Conservation (phyloP, 805 yeast species). For the Zygoascus bituminiphila region DNA sequence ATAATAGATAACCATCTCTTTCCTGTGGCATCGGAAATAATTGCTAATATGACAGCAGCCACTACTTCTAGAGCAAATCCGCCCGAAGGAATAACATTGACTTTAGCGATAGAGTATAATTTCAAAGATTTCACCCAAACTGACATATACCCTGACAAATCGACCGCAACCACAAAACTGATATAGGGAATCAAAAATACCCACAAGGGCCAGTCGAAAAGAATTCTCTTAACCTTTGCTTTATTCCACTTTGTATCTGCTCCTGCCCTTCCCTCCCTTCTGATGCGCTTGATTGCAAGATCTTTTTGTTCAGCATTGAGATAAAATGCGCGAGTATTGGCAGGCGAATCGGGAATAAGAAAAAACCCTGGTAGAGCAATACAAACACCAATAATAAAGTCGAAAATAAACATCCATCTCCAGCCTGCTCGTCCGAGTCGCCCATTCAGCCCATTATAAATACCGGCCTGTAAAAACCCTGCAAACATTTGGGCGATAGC, state of each 20-base stretch:
- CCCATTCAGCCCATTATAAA: constrained; percentile 39
- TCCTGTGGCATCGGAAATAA: not conserved
- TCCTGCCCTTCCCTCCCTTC: not conserved
- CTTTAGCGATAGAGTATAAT: constrained; percentile 9
- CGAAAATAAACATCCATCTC: constrained; percentile 56
- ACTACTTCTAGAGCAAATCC: constrained; percentile 8
- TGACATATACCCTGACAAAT: constrained; percentile 18
- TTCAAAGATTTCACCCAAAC: constrained; percentile 52
- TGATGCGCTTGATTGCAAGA: constrained; percentile 16
- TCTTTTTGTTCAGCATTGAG: constrained; percentile 23
- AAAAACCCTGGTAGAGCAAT: constrained; percentile 34
- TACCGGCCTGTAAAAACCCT: constrained; percentile 46
- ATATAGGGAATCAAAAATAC: not conserved
- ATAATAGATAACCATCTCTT: constrained; percentile 7
- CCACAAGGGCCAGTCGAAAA: constrained; percentile 2
- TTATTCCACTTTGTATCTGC: not conserved
- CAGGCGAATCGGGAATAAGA: constrained; percentile 47
- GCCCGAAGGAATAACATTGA: constrained; percentile 10
- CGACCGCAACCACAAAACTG: not conserved
- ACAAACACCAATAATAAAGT: constrained; percentile 40
- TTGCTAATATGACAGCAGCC: constrained; percentile 8
- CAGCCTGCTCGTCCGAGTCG: constrained; percentile 40
- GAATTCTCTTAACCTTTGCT: not conserved
- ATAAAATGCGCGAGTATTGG: constrained; percentile 20
- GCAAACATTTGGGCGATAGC: constrained; percentile 40